Base-by-base conservation (phyloP, 352 stramenopile genomes). In the Pythium aristosporum region DNA sequence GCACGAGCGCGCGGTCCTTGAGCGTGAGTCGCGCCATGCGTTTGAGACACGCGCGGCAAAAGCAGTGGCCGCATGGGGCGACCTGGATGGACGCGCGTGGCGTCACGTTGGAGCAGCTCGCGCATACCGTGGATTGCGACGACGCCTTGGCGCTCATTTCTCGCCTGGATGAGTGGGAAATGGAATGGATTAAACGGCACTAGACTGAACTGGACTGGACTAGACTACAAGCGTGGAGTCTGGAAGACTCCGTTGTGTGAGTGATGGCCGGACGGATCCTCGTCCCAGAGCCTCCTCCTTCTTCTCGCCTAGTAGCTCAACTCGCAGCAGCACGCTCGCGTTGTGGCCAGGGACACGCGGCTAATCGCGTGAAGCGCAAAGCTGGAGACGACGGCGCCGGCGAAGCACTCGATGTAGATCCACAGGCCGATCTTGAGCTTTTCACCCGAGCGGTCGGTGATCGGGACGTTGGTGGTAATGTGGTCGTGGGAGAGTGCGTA, bases 1-100 rank as follows among this genome's bases (percentile, higher is more conserved):
- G 84, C 30, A 84, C 71, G 43, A 93, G 73, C 41, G 74, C 56
- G 30, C 82, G 82, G 54, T 93, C 77, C 12, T 69, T 59, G 28
- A 91, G 63, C n/a, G 84, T 69, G 28, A 91, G 54, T 15, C 72
- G 72, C 18, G 72, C 78, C 82, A 93, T 90, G 47, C 80, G 69
- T 10, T 75, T 50, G 58, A 92, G 60, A 53, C 84, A 92, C 30
- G 58, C 34, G 10, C 51, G 23, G 65, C 84, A 93, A 58, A 85
- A 93, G 16, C 61, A 61, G 61, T 93, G 84, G 11, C 80, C 79
- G 66, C 84, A 93, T 1, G 79, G 67, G 23, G 78, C 80, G 18
- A 69, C 65, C 11, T 60, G 68, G 9, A 88, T 52, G 11, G 65
- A 42, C 20, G 42, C 2, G 28, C 61, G 67, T 7, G 21, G 7